These are phyloP conservation scores for Euphrasia confusa DNA, from an alignment of 257 asterid species.

Conservation along the genomic window DNA sequence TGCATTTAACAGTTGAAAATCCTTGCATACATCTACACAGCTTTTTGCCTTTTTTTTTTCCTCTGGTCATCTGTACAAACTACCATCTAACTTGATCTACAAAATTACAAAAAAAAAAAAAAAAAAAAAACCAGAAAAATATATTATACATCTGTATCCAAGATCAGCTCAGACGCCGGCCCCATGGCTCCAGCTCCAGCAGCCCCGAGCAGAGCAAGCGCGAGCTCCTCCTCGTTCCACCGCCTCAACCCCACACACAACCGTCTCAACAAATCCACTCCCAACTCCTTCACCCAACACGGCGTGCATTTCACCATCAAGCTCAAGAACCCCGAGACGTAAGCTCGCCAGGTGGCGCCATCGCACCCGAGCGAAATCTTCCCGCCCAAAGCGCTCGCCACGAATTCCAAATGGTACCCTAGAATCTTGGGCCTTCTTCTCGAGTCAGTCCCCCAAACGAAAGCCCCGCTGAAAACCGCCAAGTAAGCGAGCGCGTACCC, in stretches of 20 bases:
- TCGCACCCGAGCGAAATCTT: slow-evolving; percentile 79
- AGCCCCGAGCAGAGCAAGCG: slow-evolving; percentile 67
- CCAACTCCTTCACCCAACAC: slow-evolving; percentile 65
- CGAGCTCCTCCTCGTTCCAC: slow-evolving; percentile 78
- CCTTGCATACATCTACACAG: slow-evolving; percentile 16
- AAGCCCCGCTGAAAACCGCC: slow-evolving; percentile 64
- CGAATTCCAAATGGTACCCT: slow-evolving; percentile 67
- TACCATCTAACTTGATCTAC: slow-evolving; percentile 35
- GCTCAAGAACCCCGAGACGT: slow-evolving; percentile 68
- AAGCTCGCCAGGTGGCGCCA: slow-evolving; percentile 86
- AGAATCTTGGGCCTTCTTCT: slow-evolving; percentile 64
- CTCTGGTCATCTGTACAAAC: slow-evolving; percentile 22
- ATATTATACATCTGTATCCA: slow-evolving; percentile 35
- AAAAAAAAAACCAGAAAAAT: slow-evolving; percentile 17
- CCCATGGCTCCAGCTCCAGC: slow-evolving; percentile 84
- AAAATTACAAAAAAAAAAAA: slow-evolving; percentile 28
- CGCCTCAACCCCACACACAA: slow-evolving; percentile 64
- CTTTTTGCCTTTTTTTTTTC: background rate
- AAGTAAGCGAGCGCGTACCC: slow-evolving; percentile 85
- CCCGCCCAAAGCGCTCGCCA: slow-evolving; percentile 71
- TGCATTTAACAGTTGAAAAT: background rate
- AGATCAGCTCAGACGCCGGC: slow-evolving; percentile 68
- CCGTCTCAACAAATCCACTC: slow-evolving; percentile 51
- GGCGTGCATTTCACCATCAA: slow-evolving; percentile 68
- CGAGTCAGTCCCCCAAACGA: slow-evolving; percentile 72